These are phyloP conservation scores for Apophysomyces ossiformis DNA, from an alignment of 371 early-diverging fungal species.

Conservation along the genomic window DNA sequence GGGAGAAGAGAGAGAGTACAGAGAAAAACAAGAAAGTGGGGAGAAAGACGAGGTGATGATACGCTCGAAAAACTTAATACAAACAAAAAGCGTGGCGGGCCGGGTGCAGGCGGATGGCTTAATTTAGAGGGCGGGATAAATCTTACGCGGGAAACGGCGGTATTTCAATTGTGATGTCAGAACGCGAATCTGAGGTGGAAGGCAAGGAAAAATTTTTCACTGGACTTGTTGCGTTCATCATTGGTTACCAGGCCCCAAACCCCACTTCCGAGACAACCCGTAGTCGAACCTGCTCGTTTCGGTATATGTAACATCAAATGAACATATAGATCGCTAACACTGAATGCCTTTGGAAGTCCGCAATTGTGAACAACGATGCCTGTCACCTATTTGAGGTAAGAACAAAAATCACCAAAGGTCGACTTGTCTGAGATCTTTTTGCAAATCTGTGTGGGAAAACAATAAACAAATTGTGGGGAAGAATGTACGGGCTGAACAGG, in stretches of 20 bases:
- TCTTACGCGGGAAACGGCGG: constrained; percentile 11
- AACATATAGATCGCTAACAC: no score
- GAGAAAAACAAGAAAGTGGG: neutral
- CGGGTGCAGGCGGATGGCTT: constrained; percentile 12
- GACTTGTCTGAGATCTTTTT: neutral
- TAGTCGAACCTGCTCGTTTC: neutral
- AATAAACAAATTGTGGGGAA: constrained; percentile 10
- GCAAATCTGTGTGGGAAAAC: neutral
- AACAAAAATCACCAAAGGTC: neutral
- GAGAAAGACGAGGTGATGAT: neutral
- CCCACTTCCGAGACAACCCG: neutral
- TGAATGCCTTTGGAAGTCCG: neutral
- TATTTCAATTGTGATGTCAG: constrained; percentile 11
- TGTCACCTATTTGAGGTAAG: neutral
- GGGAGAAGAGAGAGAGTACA: neutral
- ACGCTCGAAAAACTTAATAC: constrained; percentile 10
- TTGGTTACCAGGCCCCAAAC: neutral
- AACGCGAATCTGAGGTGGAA: neutral
- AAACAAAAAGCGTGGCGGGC: constrained; percentile 7
- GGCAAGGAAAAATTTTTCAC: constrained; percentile 3
- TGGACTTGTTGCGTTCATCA: neutral
- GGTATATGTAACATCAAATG: neutral
- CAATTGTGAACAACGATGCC: neutral
- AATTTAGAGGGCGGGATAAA: constrained; percentile 7
- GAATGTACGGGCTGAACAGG: constrained; percentile 3